Base-by-base conservation (phyloP, 495 filamentous ascomycete genomes). In the Astrocystis sublimbata region DNA sequence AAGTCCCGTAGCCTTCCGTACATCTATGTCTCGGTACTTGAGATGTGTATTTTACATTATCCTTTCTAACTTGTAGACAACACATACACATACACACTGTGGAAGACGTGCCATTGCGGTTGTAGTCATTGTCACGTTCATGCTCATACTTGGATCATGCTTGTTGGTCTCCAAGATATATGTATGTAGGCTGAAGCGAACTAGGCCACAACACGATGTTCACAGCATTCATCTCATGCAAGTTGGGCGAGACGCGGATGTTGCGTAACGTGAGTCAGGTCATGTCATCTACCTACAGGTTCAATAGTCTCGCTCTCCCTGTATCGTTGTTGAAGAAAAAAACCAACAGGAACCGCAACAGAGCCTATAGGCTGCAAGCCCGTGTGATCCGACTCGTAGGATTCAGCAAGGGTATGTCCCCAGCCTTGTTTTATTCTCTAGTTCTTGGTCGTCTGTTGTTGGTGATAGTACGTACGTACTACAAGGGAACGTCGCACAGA, bases 151-250 rank as follows among this genome's bases (percentile, higher is more conserved):
- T 30, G 12, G 6, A 8, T 42, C 15, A 57, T 57, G 54, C 54
- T 43, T 57, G 54, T 57, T 57, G 54, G 54, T 43, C 21, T 38
- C 15, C 30, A 21, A 49, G n/a, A 6, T 42, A 15, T 24, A 57
- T 57, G 54, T 57, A 28, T 7, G 54, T 57, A 28, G 45, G 26
- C 52, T n/a, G n/a, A n/a, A n/a, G n/a, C n/a, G n/a, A 56, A 42
- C 28, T 9, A 56, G 52, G 52, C 23, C 35, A 30, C n/a, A n/a
- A n/a, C n/a, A n/a, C n/a, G n/a, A 56, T 28, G 42, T 56, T 26
- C 6, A 56, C 24, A 28, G 19, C 13, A 45, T 45, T 43, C n/a
- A 26, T 10, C 8, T 4, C 36, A 56, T 56, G 52, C 52, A 56
- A 56, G 52, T 24, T 54, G 21, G 17, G 51, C 40, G 17, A 40